phyloP scores from a whole-genome alignment of 1,284 basidiomycete genomes.

The Boletus sp. region DNA sequence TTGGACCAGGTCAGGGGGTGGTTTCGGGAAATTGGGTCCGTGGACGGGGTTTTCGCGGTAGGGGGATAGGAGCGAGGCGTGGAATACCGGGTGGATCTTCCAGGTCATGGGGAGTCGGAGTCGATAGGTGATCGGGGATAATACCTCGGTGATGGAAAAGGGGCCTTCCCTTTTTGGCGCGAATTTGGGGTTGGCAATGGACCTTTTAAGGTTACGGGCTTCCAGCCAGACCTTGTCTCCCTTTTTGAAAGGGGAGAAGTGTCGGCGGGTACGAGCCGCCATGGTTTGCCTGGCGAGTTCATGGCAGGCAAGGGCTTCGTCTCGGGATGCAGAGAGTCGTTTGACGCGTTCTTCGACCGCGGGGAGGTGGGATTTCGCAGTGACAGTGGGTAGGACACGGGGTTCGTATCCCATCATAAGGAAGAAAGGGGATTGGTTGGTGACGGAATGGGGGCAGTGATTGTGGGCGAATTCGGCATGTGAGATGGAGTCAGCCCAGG shows the following conservation, averaged over 20 bases:
- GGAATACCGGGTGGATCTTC: neutral
- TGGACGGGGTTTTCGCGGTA: too few relatives aligned
- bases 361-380: too few relatives aligned
- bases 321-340: too few relatives aligned
- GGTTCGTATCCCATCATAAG: neutral
- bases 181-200: neutral
- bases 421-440: neutral
- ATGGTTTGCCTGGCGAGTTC: neutral
- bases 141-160: neutral
- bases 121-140: neutral
- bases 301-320: neutral
- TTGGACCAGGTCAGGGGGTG: too few relatives aligned
- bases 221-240: neutral
- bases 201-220: neutral
- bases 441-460: neutral
- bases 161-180: neutral
- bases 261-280: accelerated
- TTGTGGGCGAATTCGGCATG: neutral
- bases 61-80: neutral
- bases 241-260: neutral
- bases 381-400: neutral
- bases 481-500: accelerated
- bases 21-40: too few relatives aligned
- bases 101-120: neutral
- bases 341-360: too few relatives aligned